phyloP scores from a whole-genome alignment of 2,329 filamentous ascomycete species.

The Mycogone perniciosa region DNA sequence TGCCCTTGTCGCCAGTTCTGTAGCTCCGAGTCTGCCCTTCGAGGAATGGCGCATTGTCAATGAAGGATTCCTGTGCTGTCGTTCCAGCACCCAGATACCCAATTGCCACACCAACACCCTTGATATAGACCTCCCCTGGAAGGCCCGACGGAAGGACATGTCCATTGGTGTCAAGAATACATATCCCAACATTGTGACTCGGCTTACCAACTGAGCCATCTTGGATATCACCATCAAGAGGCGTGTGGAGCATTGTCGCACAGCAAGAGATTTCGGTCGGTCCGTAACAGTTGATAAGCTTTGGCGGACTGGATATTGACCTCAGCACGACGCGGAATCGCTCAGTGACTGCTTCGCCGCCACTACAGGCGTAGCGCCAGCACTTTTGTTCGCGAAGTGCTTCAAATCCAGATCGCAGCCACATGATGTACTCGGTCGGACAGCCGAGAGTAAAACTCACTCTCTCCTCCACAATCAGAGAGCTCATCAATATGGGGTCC shows the following conservation, averaged over 20 bases:
- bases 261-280: conserved; percentile 22
- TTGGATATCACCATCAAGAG: not conserved
- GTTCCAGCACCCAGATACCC: conserved; percentile 32
- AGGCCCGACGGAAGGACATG: conserved; percentile 12
- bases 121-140: conserved; percentile 17
- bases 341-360: conserved; percentile 17
- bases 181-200: conserved; percentile 29
- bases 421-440: conserved; percentile 31
- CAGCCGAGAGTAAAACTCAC: conserved; percentile 30
- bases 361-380: conserved; percentile 12
- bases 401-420: conserved; percentile 17
- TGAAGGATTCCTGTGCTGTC: conserved; percentile 8
- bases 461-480: conserved; percentile 21
- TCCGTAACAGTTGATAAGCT: conserved; percentile 23
- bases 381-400: conserved; percentile 2
- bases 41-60: conserved; percentile 7
- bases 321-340: conserved; percentile 9
- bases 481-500: not conserved
- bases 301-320: not conserved
- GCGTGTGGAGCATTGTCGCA: conserved; percentile 2
- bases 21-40: conserved; percentile 26
- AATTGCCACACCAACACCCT: conserved; percentile 33
- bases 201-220: conserved; percentile 6
- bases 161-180: conserved; percentile 32
- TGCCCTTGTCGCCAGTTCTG: conserved; percentile 36